Conservation (phyloP, 2,329 filamentous ascomycete genomes). For the Verticillium zaregamsianum region DNA sequence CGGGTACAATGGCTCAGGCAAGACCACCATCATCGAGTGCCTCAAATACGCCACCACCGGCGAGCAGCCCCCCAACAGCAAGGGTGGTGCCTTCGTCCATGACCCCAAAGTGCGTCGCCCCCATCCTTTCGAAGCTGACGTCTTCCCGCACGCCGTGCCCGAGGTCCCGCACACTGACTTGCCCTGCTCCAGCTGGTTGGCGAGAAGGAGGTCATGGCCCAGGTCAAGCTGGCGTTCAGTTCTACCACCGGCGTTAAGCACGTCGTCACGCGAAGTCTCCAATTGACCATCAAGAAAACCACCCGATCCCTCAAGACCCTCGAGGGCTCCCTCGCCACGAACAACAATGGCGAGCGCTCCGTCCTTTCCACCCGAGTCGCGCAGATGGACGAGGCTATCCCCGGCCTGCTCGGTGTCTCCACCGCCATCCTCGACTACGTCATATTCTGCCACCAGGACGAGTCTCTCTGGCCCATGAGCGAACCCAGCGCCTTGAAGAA, state of each 20-base stretch:
- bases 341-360: conserved; percentile 74
- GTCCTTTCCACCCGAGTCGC: conserved; percentile 75
- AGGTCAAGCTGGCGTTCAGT: conserved; percentile 86
- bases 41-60: conserved; percentile 98
- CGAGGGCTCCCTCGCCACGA: conserved; percentile 72
- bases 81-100: conserved; percentile 89
- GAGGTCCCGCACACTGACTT: conserved; percentile 3
- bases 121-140: conserved; percentile 28
- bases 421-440: conserved; percentile 87
- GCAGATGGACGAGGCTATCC: conserved; percentile 80
- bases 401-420: conserved; percentile 82
- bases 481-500: conserved; percentile 84
- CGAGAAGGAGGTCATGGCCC: conserved; percentile 84
- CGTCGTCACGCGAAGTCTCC: conserved; percentile 78
- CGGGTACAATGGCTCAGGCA: conserved; percentile 94
- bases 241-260: conserved; percentile 74
- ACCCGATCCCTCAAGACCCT: conserved; percentile 75
- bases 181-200: conserved; percentile 56
- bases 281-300: conserved; percentile 82
- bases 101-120: conserved; percentile 65
- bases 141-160: no score
- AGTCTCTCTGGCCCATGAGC: conserved; percentile 94
- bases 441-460: conserved; percentile 98
- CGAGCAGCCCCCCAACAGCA: conserved; percentile 86
- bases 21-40: conserved; percentile 98